Percentiles rank a stretch among this genome's conserved stretches.
These are phyloP conservation scores for Ophiostoma australiae DNA, from an alignment of 2,329 filamentous ascomycete species.

Conservation along the genomic window DNA sequence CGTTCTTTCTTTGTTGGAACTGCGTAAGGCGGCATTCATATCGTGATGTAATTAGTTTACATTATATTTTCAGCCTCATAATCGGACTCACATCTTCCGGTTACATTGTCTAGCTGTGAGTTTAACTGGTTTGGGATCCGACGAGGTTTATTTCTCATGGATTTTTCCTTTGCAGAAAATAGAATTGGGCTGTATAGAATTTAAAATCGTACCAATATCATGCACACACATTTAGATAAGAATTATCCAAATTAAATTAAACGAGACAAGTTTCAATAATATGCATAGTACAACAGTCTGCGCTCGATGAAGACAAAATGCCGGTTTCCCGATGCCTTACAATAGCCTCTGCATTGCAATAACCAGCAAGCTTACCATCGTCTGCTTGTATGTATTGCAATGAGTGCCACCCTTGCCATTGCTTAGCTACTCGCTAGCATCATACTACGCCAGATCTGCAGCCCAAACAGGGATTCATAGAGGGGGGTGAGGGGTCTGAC, in stretches of 20 bases:
- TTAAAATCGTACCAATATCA: too few species aligned
- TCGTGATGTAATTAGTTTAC: not conserved
- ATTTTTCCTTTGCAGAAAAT: too few species aligned
- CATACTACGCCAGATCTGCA: not conserved
- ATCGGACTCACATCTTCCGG: not conserved
- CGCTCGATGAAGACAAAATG: not conserved
- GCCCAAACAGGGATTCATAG: not conserved
- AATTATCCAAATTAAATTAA: too few species aligned
- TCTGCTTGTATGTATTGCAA: not conserved
- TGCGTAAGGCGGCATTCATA: not conserved
- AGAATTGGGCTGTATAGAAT: too few species aligned
- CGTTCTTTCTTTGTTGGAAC: not conserved
- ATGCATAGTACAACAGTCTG: too few species aligned
- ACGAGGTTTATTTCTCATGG: too few species aligned
- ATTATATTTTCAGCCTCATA: not conserved
- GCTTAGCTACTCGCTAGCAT: conserved; percentile 10
- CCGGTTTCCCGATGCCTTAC: not conserved
- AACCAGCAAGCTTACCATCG: not conserved
- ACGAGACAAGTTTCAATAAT: too few species aligned
- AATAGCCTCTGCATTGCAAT: not conserved
- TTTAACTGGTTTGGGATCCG: too few species aligned
- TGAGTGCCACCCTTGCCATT: not conserved
- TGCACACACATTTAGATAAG: too few species aligned
- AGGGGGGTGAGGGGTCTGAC: not conserved
- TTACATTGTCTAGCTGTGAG: not conserved